Percentiles rank a stretch among this genome's conserved stretches.
Conservation (phyloP, 805 yeast genomes). For the Schwanniomyces vanrijiae region DNA sequence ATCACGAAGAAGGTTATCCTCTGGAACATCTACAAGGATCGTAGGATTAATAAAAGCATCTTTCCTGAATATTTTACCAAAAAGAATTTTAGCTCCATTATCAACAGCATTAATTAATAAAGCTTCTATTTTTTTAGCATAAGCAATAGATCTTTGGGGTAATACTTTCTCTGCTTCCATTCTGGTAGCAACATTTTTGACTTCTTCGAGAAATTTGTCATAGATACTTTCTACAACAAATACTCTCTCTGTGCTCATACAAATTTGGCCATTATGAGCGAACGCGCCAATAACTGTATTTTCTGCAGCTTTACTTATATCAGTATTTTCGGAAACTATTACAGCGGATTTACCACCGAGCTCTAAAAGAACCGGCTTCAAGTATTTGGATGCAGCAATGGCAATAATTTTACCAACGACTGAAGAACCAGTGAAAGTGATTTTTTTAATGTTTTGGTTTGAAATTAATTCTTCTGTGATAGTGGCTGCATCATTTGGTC, state of each 20-base stretch:
- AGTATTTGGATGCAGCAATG: slow-evolving; percentile 29
- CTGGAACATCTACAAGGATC: slow-evolving; percentile 22
- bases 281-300: slow-evolving; percentile 31
- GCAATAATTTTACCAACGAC: slow-evolving; percentile 38
- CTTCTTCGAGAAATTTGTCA: slow-evolving; percentile 14
- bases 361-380: slow-evolving; percentile 43
- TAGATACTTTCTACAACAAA: slow-evolving; percentile 24
- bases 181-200: slow-evolving; percentile 10
- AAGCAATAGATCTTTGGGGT: slow-evolving; percentile 22
- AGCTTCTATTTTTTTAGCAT: slow-evolving; percentile 13
- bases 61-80: slow-evolving; percentile 8
- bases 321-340: slow-evolving; percentile 32
- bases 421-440: slow-evolving; percentile 49
- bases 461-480: slow-evolving; percentile 26
- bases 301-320: slow-evolving; percentile 29
- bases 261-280: slow-evolving; percentile 47
- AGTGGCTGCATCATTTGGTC: slow-evolving; percentile 20
- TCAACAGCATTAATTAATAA: slow-evolving; percentile 26
- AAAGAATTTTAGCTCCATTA: slow-evolving; percentile 24
- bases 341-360: slow-evolving; percentile 46
- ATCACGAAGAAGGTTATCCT: slow-evolving; percentile 16
- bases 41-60: slow-evolving; percentile 15
- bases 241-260: slow-evolving; percentile 44
- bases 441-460: slow-evolving; percentile 27
- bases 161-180: background rate